Conservation (phyloP, 257 asterid genomes). For the Solanum sitiens region DNA sequence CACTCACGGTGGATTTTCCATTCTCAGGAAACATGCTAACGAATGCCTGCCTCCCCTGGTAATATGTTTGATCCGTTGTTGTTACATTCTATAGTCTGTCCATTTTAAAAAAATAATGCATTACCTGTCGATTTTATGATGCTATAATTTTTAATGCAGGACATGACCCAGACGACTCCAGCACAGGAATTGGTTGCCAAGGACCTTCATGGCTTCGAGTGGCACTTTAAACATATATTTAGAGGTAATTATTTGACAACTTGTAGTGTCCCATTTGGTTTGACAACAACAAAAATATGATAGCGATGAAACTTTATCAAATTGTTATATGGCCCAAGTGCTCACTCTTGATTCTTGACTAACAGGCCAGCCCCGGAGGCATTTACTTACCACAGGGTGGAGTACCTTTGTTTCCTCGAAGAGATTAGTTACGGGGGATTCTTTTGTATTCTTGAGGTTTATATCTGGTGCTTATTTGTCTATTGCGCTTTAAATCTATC, state of each 20-base stretch:
- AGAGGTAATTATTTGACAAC: slow-evolving; percentile 32
- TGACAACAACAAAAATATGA: neutral
- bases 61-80: neutral
- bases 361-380: slow-evolving; percentile 82
- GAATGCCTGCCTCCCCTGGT: slow-evolving; percentile 44
- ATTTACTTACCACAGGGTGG: slow-evolving; percentile 85
- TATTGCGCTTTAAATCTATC: neutral
- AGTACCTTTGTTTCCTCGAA: slow-evolving; percentile 71
- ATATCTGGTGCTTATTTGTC: neutral
- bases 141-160: slow-evolving; percentile 8
- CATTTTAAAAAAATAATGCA: neutral
- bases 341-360: neutral
- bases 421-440: slow-evolving; percentile 68
- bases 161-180: slow-evolving; percentile 49
- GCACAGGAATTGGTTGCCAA: slow-evolving; percentile 58
- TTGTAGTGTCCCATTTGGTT: neutral
- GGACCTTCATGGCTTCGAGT: slow-evolving; percentile 60
- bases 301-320: neutral
- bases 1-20: slow-evolving; percentile 52
- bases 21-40: slow-evolving; percentile 37
- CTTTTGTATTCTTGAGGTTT: slow-evolving; percentile 68
- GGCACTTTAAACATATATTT: slow-evolving; percentile 79
- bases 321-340: neutral
- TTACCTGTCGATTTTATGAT: neutral
- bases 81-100: neutral